phyloP scores from a whole-genome alignment of 495 filamentous ascomycete species.

The Aspergillus nidulans region DNA sequence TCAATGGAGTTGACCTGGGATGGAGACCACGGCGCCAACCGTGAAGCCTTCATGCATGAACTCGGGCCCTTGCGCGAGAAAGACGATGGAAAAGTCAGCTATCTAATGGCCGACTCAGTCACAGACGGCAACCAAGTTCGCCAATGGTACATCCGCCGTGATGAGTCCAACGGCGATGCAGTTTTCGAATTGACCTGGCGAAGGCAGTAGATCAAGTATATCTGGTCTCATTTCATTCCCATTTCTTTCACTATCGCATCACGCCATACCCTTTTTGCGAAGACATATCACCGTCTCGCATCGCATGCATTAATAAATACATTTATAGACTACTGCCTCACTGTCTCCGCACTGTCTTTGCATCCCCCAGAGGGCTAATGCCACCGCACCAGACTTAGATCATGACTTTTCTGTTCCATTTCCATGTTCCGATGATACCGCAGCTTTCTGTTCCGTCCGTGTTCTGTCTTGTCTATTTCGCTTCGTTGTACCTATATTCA shows the following conservation, averaged over 20 bases:
- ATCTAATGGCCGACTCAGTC: constrained; percentile 28
- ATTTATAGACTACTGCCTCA: constrained; percentile 9
- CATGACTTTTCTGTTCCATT: constrained; percentile 11
- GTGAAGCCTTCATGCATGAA: constrained; percentile 40
- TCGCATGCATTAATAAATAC: neutral
- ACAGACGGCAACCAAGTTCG: constrained; percentile 29
- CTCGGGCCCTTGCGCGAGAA: constrained; percentile 39
- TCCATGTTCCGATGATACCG: constrained; percentile 13
- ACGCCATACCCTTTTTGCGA: neutral
- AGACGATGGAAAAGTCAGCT: constrained; percentile 37
- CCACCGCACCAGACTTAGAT: constrained; percentile 14
- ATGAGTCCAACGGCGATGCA: constrained; percentile 30
- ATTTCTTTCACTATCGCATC: neutral
- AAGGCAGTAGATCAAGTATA: constrained; percentile 18
- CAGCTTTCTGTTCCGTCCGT: neutral
- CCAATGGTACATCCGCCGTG: constrained; percentile 40
- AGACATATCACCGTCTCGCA: neutral
- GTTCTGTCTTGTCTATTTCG: neutral
- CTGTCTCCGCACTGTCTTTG: neutral
- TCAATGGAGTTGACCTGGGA: constrained; percentile 48
- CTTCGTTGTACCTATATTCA: constrained; percentile 12
- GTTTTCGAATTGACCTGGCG: constrained; percentile 42
- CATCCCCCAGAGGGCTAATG: constrained; percentile 12
- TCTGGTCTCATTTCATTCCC: neutral
- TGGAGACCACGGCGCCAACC: constrained; percentile 32